Conservation (phyloP, 441 rosid species). For the Euphorbia celastroides region DNA sequence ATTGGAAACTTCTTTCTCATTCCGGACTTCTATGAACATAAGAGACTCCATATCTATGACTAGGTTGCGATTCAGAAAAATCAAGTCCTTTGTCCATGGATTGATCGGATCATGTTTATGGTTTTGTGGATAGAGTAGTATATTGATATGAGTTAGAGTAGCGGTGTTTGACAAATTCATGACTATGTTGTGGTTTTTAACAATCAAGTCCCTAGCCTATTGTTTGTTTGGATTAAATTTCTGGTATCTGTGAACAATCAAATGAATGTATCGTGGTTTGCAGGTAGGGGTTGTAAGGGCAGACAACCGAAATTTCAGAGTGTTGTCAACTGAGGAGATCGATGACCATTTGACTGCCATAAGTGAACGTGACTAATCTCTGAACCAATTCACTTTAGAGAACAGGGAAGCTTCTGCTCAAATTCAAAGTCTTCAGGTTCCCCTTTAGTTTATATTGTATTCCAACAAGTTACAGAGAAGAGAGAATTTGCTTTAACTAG, state of each 20-base stretch:
- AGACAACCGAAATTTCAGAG: constrained; percentile 58
- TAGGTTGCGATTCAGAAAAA: neutral
- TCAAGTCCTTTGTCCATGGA: neutral
- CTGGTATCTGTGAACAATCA: no score
- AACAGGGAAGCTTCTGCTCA: neutral
- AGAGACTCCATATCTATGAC: no score
- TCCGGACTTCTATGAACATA: neutral
- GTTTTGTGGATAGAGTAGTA: neutral
- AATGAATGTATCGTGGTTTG: constrained; percentile 11
- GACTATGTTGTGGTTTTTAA: no score
- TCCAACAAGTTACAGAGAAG: neutral
- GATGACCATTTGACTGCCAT: constrained; percentile 94
- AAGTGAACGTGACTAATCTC: constrained; percentile 50
- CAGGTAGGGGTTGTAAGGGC: constrained; percentile 94
- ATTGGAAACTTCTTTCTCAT: neutral
- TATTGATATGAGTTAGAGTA: neutral
- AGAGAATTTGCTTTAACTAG: neutral
- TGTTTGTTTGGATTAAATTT: no score
- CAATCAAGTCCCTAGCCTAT: no score
- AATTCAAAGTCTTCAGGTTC: neutral
- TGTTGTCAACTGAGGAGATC: constrained; percentile 70
- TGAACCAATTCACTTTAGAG: neutral
- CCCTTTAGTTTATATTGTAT: constrained; percentile 10
- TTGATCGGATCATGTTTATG: neutral
- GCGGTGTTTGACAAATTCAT: neutral